Conservation (phyloP, 164 flowering plant genomes). For the Dillenia suffruticosa region DNA sequence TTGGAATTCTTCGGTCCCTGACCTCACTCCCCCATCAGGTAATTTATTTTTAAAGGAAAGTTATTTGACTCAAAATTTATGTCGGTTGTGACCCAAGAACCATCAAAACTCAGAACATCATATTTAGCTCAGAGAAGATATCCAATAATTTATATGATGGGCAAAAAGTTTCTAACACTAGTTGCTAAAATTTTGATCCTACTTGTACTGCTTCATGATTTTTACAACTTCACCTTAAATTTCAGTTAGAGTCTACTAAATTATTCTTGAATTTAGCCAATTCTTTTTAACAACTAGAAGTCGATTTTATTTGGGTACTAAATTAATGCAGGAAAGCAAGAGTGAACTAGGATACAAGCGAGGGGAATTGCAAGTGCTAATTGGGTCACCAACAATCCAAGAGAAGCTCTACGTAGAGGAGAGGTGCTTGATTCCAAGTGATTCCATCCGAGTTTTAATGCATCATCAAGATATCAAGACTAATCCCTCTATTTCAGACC, state of each 20-base stretch:
- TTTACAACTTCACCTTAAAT: too few relatives aligned
- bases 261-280: too few relatives aligned
- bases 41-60: not conserved
- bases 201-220: too few relatives aligned
- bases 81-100: not conserved
- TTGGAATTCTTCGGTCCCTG: conserved; percentile 47
- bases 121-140: too few relatives aligned
- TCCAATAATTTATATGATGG: too few relatives aligned
- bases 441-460: conserved; percentile 23
- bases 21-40: conserved; percentile 27
- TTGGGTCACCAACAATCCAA: conserved; percentile 41
- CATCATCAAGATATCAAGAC: conserved; percentile 18
- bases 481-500: conserved; percentile 10
- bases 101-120: too few relatives aligned
- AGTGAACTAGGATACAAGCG: not conserved
- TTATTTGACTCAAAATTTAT: not conserved
- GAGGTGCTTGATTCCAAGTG: conserved; percentile 51
- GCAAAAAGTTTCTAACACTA: too few relatives aligned
- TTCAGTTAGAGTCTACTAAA: not conserved
- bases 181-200: too few relatives aligned
- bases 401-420: conserved; percentile 59
- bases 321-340: conserved; percentile 22
- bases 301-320: not conserved
- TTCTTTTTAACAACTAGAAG: not conserved
- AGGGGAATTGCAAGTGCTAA: conserved; percentile 23